Evolutionary conservation across 2,329 filamentous ascomycete species (phyloP).

Genomic region (Myrmaecium sp.): DNA sequence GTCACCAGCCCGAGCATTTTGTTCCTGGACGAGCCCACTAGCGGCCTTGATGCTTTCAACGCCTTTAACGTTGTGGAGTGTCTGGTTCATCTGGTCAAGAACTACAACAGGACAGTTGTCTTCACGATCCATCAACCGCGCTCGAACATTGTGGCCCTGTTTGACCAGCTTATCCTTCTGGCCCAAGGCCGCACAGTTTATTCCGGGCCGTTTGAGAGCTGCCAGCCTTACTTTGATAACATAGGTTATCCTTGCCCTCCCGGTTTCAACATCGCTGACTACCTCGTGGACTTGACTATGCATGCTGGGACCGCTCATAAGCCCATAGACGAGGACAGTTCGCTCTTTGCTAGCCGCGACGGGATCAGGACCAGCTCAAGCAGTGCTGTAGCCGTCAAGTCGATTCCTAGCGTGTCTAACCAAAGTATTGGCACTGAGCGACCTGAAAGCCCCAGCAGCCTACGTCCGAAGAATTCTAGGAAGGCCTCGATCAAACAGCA

Average conservation of each 20-base stretch:
- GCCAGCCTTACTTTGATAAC: conserved; percentile 81
- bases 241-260: conserved; percentile 87
- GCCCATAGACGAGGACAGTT: conserved; percentile 37
- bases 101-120: conserved; percentile 89
- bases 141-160: conserved; percentile 94
- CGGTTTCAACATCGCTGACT: conserved; percentile 98
- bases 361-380: conserved; percentile 59
- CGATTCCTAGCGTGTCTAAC: conserved; percentile 68
- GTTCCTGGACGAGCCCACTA: conserved; percentile 93
- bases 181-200: conserved; percentile 84
- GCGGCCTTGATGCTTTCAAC: conserved; percentile 88
- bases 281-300: conserved; percentile 94
- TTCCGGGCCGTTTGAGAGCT: conserved; percentile 75
- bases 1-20: conserved; percentile 95
- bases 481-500: conserved; percentile 67
- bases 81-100: conserved; percentile 84
- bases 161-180: conserved; percentile 82
- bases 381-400: conserved; percentile 78
- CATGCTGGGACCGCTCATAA: conserved; percentile 53
- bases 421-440: conserved; percentile 48
- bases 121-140: conserved; percentile 97
- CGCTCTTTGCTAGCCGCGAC: conserved; percentile 43
- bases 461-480: conserved; percentile 52
- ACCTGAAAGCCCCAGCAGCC: conserved; percentile 40
- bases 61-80: conserved; percentile 97